These are phyloP conservation scores for Mycena chlorophos DNA, from an alignment of 768 basidiomycete genomes.

Conservation along the genomic window DNA sequence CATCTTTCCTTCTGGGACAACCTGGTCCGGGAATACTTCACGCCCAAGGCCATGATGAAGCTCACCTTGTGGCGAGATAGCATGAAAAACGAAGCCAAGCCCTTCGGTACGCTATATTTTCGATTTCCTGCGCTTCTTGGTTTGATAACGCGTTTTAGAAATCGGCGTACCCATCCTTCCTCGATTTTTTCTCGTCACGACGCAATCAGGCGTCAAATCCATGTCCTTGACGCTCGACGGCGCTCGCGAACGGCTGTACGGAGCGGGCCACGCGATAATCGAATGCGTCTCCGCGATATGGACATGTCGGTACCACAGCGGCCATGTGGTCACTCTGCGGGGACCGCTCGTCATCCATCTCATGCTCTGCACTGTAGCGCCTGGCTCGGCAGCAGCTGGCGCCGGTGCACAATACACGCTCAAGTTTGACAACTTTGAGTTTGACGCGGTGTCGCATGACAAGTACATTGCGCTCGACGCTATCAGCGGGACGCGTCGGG, in stretches of 20 bases:
- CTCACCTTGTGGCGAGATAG: constrained; percentile 90
- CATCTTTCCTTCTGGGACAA: constrained; percentile 67
- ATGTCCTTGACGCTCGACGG: constrained; percentile 81
- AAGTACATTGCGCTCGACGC: constrained; percentile 71
- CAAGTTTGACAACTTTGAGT: constrained; percentile 73
- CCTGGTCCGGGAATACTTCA: constrained; percentile 69
- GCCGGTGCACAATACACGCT: constrained; percentile 35
- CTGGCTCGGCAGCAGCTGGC: constrained; percentile 22
- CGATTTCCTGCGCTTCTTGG: background rate
- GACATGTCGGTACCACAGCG: constrained; percentile 80
- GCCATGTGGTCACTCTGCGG: constrained; percentile 74
- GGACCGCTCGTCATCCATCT: constrained; percentile 75
- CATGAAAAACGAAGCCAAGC: constrained; percentile 74
- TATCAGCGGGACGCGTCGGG: constrained; percentile 51
- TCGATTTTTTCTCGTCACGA: constrained; percentile 82
- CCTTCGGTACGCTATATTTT: constrained; percentile 62
- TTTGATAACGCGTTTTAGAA: constrained; percentile 45
- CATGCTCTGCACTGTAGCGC: constrained; percentile 35
- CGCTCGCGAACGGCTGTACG: constrained; percentile 61
- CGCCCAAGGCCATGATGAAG: constrained; percentile 68
- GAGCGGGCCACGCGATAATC: constrained; percentile 53
- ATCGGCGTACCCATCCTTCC: constrained; percentile 78
- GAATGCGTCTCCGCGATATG: constrained; percentile 75
- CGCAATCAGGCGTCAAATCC: constrained; percentile 80
- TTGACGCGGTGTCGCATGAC: constrained; percentile 72